Conservation (phyloP, 441 rosid species). For the Melastoma candidum region DNA sequence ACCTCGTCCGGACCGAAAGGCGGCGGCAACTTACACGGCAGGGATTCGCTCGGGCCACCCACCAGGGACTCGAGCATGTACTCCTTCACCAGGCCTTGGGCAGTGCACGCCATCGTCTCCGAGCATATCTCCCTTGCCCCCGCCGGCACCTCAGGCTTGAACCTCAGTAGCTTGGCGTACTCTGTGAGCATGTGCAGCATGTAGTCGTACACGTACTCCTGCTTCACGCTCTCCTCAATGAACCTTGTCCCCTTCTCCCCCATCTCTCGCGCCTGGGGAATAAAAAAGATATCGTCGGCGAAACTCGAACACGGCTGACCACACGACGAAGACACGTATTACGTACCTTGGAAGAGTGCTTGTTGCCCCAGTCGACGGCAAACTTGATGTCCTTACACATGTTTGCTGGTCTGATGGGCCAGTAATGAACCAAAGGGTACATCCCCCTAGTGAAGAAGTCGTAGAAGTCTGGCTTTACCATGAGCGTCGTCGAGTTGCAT, state of each 20-base stretch:
- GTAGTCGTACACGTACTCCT: slow-evolving; percentile 62
- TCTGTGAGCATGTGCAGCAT: slow-evolving; percentile 67
- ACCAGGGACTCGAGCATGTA: slow-evolving; percentile 52
- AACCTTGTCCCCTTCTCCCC: slow-evolving; percentile 51
- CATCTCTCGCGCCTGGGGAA: slow-evolving; percentile 49
- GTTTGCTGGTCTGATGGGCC: slow-evolving; percentile 50
- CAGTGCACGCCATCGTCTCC: slow-evolving; percentile 45
- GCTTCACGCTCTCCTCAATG: slow-evolving; percentile 51
- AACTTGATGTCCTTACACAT: slow-evolving; percentile 67
- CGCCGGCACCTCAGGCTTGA: slow-evolving; percentile 33
- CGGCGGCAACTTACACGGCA: slow-evolving; percentile 50
- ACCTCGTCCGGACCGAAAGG: slow-evolving; percentile 32
- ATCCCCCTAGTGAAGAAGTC: slow-evolving; percentile 70
- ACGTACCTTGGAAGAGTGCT: slow-evolving; percentile 42
- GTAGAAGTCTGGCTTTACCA: slow-evolving; percentile 46
- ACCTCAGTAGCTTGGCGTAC: slow-evolving; percentile 60
- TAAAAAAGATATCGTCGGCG: no score
- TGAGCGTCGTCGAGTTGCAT: slow-evolving; percentile 54
- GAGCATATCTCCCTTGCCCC: slow-evolving; percentile 46
- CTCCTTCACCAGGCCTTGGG: slow-evolving; percentile 29
- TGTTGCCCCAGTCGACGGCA: slow-evolving; percentile 82
- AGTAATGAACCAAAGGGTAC: slow-evolving; percentile 65
- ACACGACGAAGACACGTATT: no score
- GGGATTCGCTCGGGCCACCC: slow-evolving; percentile 26
- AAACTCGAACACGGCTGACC: no score